Percentiles rank a stretch among this genome's conserved stretches.
phyloP scores from a whole-genome alignment of 2,329 filamentous ascomycete species.

The Paraphoma sp. region DNA sequence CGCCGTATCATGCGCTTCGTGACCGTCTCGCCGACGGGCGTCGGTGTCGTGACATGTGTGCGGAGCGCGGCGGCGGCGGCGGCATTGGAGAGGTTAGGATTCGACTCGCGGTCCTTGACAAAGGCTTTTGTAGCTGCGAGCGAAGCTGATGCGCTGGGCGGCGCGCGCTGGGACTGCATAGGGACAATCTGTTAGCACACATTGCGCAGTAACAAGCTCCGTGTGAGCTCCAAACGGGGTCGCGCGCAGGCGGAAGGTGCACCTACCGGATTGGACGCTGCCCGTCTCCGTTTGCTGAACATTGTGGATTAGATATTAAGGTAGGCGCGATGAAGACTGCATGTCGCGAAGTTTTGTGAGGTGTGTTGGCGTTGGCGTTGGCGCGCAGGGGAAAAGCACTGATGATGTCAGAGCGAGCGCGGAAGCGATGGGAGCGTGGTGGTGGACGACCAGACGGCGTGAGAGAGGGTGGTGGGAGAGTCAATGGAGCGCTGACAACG shows the following conservation, averaged over 20 bases:
- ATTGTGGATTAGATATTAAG: conserved; percentile 37
- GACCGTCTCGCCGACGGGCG: conserved; percentile 79
- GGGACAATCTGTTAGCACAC: conserved; percentile 23
- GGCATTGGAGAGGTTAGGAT: conserved; percentile 76
- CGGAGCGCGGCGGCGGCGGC: conserved; percentile 86
- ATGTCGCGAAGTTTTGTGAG: conserved; percentile 19
- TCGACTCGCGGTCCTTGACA: conserved; percentile 69
- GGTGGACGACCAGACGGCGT: conserved; percentile 1
- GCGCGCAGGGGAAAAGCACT: conserved; percentile 11
- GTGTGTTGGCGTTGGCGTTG: conserved; percentile 8
- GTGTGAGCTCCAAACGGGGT: neutral
- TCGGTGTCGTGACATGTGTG: conserved; percentile 78
- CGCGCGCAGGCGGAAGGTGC: conserved; percentile 9
- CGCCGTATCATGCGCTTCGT: conserved; percentile 84
- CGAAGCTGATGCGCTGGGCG: conserved; percentile 75
- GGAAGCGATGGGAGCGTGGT: conserved; percentile 9
- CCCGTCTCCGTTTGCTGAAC: conserved; percentile 41
- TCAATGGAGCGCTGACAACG: neutral
- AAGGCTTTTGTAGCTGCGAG: conserved; percentile 84
- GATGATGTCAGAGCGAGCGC: conserved; percentile 25
- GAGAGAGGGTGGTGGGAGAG: conserved; percentile 1
- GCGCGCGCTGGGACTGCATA: conserved; percentile 39
- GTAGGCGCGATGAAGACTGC: conserved; percentile 28
- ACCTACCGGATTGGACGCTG: conserved; percentile 44
- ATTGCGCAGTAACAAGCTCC: too few relatives aligned